These are phyloP conservation scores for Agastache rugosa DNA, from an alignment of 257 asterid genomes.

Conservation along the genomic window DNA sequence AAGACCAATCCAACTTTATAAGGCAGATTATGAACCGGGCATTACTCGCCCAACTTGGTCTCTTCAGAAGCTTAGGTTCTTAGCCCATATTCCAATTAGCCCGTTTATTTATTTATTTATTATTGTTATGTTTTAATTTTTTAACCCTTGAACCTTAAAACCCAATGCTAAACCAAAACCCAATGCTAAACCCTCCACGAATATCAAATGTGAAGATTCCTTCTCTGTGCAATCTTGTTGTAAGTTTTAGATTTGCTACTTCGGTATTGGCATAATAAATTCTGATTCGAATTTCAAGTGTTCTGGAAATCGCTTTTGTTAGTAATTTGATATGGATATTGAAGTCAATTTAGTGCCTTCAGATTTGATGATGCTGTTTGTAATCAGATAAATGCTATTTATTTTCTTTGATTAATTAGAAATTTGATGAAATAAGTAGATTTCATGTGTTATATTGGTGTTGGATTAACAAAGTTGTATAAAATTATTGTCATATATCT, in stretches of 20 bases:
- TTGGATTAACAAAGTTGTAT: neutral
- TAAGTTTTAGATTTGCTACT: neutral
- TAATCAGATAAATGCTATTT: neutral
- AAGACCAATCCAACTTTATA: no score
- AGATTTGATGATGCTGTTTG: neutral
- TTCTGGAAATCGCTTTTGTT: neutral
- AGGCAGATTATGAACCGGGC: no score
- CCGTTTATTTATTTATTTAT: no score
- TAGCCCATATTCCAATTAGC: neutral
- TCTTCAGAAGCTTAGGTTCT: no score
- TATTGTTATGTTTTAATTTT: neutral
- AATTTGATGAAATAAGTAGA: neutral
- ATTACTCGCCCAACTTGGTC: no score
- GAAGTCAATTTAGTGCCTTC: slow-evolving; percentile 1
- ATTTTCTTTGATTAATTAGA: neutral
- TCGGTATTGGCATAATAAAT: neutral
- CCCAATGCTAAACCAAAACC: slow-evolving; percentile 8
- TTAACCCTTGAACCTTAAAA: neutral
- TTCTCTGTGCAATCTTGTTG: neutral
- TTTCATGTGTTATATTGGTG: neutral
- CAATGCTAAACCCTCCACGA: slow-evolving; percentile 3
- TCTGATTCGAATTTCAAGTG: neutral
- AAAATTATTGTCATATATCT: neutral
- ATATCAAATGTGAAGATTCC: neutral
- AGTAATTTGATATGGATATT: neutral